Conservation (phyloP, 2,329 filamentous ascomycete species). For the Trichophyton rubrum region DNA sequence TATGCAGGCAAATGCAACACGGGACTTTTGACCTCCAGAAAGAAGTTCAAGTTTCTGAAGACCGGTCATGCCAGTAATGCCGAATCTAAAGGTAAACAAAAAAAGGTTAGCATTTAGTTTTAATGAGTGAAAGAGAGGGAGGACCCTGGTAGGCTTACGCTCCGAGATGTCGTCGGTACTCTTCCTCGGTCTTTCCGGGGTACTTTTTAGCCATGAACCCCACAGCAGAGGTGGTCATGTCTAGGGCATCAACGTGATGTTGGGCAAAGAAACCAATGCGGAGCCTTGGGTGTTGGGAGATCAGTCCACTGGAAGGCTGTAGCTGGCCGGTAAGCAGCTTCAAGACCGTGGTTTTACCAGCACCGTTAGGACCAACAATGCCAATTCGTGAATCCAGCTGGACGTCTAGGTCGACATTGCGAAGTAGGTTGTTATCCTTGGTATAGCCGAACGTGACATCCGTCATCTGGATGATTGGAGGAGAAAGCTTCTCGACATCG, state of each 20-base stretch:
- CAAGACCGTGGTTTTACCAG: slow-evolving; percentile 95
- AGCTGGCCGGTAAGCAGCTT: slow-evolving; percentile 92
- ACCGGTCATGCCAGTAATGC: slow-evolving; percentile 84
- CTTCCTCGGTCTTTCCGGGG: slow-evolving; percentile 84
- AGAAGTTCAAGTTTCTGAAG: slow-evolving; percentile 89
- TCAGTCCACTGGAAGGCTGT: slow-evolving; percentile 61
- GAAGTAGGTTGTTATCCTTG: slow-evolving; percentile 64
- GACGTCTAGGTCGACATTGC: slow-evolving; percentile 84
- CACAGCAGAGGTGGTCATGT: slow-evolving; percentile 77
- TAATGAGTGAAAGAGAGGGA: slow-evolving; percentile 4
- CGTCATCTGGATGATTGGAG: slow-evolving; percentile 95
- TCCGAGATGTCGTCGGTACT: slow-evolving; percentile 88
- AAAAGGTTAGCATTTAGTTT: slow-evolving; percentile 29
- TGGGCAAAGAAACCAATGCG: slow-evolving; percentile 95
- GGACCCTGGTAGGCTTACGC: slow-evolving; percentile 49
- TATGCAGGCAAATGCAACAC: slow-evolving; percentile 94
- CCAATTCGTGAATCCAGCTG: slow-evolving; percentile 96
- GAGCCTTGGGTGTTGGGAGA: slow-evolving; percentile 77
- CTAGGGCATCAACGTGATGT: slow-evolving; percentile 92
- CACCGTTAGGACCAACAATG: slow-evolving; percentile 98
- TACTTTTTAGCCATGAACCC: slow-evolving; percentile 92
- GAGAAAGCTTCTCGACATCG: slow-evolving; percentile 92
- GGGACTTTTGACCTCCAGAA: slow-evolving; percentile 95
- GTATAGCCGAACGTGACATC: slow-evolving; percentile 83
- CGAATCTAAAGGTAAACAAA: slow-evolving; percentile 34